Conservation (phyloP, 352 stramenopile species). For the Phytophthora rubi region DNA sequence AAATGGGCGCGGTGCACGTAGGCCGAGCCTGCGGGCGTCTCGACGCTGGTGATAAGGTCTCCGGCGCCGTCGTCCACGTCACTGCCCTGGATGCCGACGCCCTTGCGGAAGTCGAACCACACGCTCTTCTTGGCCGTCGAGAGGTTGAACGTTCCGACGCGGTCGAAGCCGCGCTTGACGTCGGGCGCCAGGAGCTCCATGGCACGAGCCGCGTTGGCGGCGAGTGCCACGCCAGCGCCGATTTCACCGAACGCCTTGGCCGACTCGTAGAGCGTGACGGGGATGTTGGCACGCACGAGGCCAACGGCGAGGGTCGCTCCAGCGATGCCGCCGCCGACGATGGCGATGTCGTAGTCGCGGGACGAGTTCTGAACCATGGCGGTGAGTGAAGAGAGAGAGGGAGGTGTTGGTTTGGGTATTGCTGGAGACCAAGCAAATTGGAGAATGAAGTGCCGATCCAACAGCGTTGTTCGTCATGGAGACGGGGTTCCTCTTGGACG, state of each 20-base stretch:
- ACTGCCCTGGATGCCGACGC: conserved; percentile 32
- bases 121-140: conserved; percentile 42
- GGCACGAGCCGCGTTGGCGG: conserved; percentile 32
- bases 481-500: background rate
- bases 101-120: conserved; percentile 47
- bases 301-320: conserved; percentile 36
- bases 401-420: background rate
- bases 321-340: conserved; percentile 39
- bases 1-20: conserved; percentile 47
- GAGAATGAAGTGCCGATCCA: conserved; percentile 24
- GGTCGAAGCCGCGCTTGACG: conserved; percentile 41
- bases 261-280: conserved; percentile 42
- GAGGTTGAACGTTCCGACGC: conserved; percentile 44
- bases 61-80: conserved; percentile 25
- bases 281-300: conserved; percentile 32
- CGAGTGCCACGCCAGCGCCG: conserved; percentile 34
- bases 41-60: conserved; percentile 39
- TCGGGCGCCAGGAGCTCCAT: conserved; percentile 39
- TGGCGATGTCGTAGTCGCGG: conserved; percentile 39
- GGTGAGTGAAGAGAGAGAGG: background rate
- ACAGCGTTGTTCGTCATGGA: conserved; percentile 19
- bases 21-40: conserved; percentile 36
- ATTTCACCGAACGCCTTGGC: conserved; percentile 42
- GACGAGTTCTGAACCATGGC: conserved; percentile 30
- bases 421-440: conserved; percentile 19